These are phyloP conservation scores for Gamarada debralockiae DNA, from an alignment of 495 filamentous ascomycete genomes.

Conservation along the genomic window DNA sequence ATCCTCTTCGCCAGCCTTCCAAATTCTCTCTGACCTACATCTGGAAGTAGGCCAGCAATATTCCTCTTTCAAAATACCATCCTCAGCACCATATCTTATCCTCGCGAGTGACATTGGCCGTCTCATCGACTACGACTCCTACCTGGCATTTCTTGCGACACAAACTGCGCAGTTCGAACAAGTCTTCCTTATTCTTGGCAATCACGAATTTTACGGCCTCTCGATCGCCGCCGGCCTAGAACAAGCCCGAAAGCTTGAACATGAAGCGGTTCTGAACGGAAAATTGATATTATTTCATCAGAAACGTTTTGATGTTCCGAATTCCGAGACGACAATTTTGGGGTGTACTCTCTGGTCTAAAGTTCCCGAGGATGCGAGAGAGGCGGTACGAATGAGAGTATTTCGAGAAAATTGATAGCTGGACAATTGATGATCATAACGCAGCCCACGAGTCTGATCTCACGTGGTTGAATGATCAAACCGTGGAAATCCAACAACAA, in stretches of 20 bases:
- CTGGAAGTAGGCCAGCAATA: constrained; percentile 53
- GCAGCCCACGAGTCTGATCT: constrained; percentile 42
- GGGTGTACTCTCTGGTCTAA: constrained; percentile 56
- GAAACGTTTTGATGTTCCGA: constrained; percentile 35
- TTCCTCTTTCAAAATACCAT: constrained; percentile 40
- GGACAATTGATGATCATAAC: constrained; percentile 48
- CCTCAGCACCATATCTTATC: constrained; percentile 44
- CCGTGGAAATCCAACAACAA: constrained; percentile 19
- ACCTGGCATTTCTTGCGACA: constrained; percentile 43
- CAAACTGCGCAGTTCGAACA: constrained; percentile 40
- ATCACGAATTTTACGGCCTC: constrained; percentile 55
- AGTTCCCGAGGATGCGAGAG: constrained; percentile 34
- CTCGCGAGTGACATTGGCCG: constrained; percentile 57
- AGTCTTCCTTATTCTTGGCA: constrained; percentile 53
- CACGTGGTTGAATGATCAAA: constrained; percentile 29
- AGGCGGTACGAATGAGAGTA: constrained; percentile 40
- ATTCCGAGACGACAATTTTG: constrained; percentile 39
- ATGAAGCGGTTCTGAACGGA: constrained; percentile 38
- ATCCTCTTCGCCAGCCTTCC: no score
- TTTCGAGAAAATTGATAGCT: constrained; percentile 45
- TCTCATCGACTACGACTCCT: constrained; percentile 47
- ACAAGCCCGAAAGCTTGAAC: constrained; percentile 37
- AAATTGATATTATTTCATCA: constrained; percentile 45
- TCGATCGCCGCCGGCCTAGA: constrained; percentile 34
- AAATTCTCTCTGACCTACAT: constrained; percentile 56